phyloP scores from a whole-genome alignment of 169 alveolate genomes.

The Babesia bovis region DNA sequence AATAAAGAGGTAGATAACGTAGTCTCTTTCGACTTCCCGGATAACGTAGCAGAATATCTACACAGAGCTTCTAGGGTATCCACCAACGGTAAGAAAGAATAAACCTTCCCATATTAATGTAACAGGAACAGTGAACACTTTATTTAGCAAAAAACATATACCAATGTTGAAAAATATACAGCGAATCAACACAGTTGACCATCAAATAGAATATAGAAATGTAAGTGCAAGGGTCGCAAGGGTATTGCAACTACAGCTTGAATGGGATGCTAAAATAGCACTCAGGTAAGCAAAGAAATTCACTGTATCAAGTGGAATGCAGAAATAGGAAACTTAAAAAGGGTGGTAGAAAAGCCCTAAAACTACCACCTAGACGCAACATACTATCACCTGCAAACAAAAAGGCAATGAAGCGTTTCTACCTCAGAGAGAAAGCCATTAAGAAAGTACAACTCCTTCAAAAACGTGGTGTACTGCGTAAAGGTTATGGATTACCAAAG shows the following conservation, averaged over 20 bases:
- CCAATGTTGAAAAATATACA: conserved; percentile 49
- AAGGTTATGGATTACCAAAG: conserved; percentile 54
- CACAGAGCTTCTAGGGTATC: conserved; percentile 37
- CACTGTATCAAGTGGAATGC: background rate
- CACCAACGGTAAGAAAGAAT: conserved; percentile 5
- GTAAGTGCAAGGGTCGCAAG: conserved; percentile 40
- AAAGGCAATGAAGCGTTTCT: conserved; percentile 47
- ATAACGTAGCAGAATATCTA: conserved; percentile 39
- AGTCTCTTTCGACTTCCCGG: conserved; percentile 62
- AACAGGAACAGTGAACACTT: conserved; percentile 32
- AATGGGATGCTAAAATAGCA: conserved; percentile 36
- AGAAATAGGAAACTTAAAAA: conserved; percentile 28
- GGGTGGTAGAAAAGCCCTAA: conserved; percentile 37
- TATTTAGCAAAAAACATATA: conserved; percentile 46
- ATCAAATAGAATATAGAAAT: conserved; percentile 46
- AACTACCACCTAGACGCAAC: conserved; percentile 43
- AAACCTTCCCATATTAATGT: background rate
- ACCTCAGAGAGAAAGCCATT: conserved; percentile 60
- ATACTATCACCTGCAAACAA: conserved; percentile 57
- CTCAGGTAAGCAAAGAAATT: background rate
- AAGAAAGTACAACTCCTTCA: conserved; percentile 56
- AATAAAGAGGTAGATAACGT: conserved; percentile 21
- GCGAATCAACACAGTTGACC: conserved; percentile 19
- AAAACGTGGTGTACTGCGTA: conserved; percentile 48
- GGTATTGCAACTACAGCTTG: conserved; percentile 43